Conservation (phyloP, 148 eudicot genomes). For the Limonium bicolor region DNA sequence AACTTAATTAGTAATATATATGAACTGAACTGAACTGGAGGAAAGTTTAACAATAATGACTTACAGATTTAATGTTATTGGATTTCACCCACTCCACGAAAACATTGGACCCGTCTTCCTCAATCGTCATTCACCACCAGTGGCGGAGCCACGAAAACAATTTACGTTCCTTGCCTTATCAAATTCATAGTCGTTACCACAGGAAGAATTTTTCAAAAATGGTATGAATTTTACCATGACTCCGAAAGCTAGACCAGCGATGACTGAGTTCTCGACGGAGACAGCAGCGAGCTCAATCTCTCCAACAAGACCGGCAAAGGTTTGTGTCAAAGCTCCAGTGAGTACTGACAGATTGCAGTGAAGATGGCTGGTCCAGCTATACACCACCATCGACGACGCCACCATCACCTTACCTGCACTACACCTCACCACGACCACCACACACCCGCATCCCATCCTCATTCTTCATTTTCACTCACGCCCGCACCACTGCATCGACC, state of each 20-base stretch:
- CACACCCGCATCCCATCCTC: no score
- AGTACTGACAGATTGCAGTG: slow-evolving; percentile 40
- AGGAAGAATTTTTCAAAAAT: no score
- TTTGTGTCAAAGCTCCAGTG: slow-evolving; percentile 39
- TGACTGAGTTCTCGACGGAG: slow-evolving; percentile 41
- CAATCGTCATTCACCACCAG: slow-evolving; percentile 21
- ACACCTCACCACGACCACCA: no score
- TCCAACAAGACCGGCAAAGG: slow-evolving; percentile 34
- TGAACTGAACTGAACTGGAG: neutral
- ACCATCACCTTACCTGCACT: no score
- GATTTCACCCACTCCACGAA: slow-evolving; percentile 20
- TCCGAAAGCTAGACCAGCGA: slow-evolving; percentile 47
- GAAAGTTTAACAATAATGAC: neutral
- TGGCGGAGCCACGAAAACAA: slow-evolving; percentile 13
- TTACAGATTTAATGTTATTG: slow-evolving; percentile 13
- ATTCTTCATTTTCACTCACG: no score
- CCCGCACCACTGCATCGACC: no score
- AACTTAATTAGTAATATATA: no score
- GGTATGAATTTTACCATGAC: slow-evolving; percentile 22
- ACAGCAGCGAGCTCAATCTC: slow-evolving; percentile 50
- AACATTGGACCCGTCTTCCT: slow-evolving; percentile 18
- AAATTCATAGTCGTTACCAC: no score
- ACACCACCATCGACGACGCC: no score
- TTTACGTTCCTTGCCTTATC: no score
- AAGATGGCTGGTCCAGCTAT: slow-evolving; percentile 42